Evolutionary conservation across 2,329 filamentous ascomycete species (phyloP).

Genomic region (Didymosphaeria variabile): DNA sequence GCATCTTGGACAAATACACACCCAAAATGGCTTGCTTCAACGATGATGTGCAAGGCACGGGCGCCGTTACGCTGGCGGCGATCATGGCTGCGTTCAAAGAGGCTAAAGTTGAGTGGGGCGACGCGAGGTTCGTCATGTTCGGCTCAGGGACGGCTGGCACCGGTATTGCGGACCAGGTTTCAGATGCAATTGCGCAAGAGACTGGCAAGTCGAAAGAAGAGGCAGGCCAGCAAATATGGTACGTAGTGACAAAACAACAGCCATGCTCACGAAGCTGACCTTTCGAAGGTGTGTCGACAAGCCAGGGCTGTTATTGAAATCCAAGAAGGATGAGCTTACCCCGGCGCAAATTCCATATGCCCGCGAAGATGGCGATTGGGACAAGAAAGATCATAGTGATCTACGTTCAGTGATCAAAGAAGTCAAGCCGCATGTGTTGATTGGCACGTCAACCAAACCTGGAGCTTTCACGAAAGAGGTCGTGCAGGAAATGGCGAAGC

Average conservation of each 20-base stretch:
- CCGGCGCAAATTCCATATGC: constrained; percentile 74
- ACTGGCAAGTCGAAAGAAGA: constrained; percentile 73
- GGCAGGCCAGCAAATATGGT: constrained; percentile 83
- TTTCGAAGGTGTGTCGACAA: constrained; percentile 77
- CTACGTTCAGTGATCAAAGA: constrained; percentile 73
- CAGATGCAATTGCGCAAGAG: constrained; percentile 78
- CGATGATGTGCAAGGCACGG: constrained; percentile 89
- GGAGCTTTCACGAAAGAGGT: constrained; percentile 78
- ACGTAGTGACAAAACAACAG: constrained; percentile 17
- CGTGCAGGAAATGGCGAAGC: constrained; percentile 76
- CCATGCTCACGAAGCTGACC: constrained; percentile 23
- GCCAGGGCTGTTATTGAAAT: constrained; percentile 75
- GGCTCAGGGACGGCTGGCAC: constrained; percentile 84
- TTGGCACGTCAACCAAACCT: constrained; percentile 84
- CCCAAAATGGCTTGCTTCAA: constrained; percentile 84
- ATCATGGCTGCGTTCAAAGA: constrained; percentile 80
- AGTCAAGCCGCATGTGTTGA: constrained; percentile 80
- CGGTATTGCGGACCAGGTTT: constrained; percentile 85
- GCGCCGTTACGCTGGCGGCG: constrained; percentile 84
- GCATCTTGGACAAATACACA: constrained; percentile 79
- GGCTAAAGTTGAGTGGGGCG: constrained; percentile 69
- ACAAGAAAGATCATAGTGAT: constrained; percentile 62
- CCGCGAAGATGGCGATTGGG: constrained; percentile 71
- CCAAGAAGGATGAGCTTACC: constrained; percentile 68
- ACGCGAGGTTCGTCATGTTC: constrained; percentile 78